These are phyloP conservation scores for Boletus rubescentipes DNA, from an alignment of 768 basidiomycete genomes.

Conservation along the genomic window DNA sequence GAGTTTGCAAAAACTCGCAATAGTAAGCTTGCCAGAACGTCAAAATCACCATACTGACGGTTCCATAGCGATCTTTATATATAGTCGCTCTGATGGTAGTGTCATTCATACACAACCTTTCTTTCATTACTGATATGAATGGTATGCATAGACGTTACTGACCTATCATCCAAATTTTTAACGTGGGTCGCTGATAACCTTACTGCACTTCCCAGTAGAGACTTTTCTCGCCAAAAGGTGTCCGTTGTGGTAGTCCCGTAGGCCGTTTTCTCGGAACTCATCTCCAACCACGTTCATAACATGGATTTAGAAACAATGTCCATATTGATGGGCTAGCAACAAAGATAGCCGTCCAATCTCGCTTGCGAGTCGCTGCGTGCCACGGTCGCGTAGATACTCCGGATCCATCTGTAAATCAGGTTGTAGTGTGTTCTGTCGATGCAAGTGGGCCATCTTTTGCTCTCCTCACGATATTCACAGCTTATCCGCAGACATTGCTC, in stretches of 20 bases:
- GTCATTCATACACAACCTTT: not conserved
- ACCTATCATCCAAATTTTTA: slow-evolving; percentile 20
- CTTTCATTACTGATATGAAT: slow-evolving; percentile 1
- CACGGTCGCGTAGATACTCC: slow-evolving; percentile 9
- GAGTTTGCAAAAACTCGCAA: slow-evolving; percentile 23
- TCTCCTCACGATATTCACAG: slow-evolving; percentile 2
- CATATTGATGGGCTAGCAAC: slow-evolving; percentile 13
- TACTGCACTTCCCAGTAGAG: not conserved
- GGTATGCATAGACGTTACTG: slow-evolving; percentile 14
- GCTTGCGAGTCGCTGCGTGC: slow-evolving; percentile 18
- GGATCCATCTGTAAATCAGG: slow-evolving; percentile 29
- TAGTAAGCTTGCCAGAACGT: slow-evolving; percentile 12
- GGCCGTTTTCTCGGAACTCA: not conserved
- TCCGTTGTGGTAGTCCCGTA: slow-evolving; percentile 25
- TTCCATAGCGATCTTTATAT: slow-evolving; percentile 20
- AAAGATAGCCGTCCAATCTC: slow-evolving; percentile 16
- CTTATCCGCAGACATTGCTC: slow-evolving; percentile 37
- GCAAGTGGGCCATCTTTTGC: slow-evolving; percentile 30
- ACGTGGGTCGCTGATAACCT: slow-evolving; percentile 13
- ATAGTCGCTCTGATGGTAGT: slow-evolving; percentile 19
- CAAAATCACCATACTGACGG: not conserved
- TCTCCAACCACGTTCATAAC: not conserved
- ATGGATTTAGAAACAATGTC: slow-evolving; percentile 8
- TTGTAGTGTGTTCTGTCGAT: slow-evolving; percentile 41
- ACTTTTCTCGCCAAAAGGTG: slow-evolving; percentile 2